Base-by-base conservation (phyloP, 306 rosid species). In the Cucumis melo region DNA sequence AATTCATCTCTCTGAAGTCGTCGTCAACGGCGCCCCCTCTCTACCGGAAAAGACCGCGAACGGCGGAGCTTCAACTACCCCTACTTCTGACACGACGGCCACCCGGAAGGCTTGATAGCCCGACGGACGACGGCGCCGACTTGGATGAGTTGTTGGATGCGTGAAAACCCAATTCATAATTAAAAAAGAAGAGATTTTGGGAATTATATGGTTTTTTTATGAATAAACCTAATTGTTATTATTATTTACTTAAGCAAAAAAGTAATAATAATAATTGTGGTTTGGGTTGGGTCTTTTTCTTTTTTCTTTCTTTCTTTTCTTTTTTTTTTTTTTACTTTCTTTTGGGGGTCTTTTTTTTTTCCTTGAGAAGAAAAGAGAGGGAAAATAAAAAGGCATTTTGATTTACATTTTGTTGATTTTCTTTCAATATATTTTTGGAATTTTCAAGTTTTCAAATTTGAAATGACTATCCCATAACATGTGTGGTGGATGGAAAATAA, bases 1-100 rank as follows among this genome's bases (percentile, higher is more conserved):
- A 27, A 82, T 84, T 64, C 55, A 80, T 32, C 32, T 85, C 73
- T 74, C 94, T 0, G 85, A 82, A 59, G 87, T 87, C 17, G 85
- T 71, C 42, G 79, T 83, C 80, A 51, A 15, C 14, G 70, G 27
- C 17, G 56, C 7, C 17, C 50, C 5, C 65, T 36, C 13, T 36
- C 53, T 10, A 15, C 21, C 55, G 21, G 54, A 41, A 4, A 56
- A 55, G 34, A 1, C 51, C 5, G 17, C 51, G 9, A 24, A 8
- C 6, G 42, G 62, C 19, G 57, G 41, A 21, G 34, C 20, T 8
- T 6, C 20, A 19, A 51, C 21, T 3, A 6, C 20, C 38, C 50
- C 51, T 56, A 38, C n/a, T 57, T 32, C 51, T 6, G 34, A 41
- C 17, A 66, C 73, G 51, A 65, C 73, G 77, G 2, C 51, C 10